Evolutionary conservation across 768 basidiomycete genomes (phyloP).

Genomic region (Clitopilus hobsonii): DNA sequence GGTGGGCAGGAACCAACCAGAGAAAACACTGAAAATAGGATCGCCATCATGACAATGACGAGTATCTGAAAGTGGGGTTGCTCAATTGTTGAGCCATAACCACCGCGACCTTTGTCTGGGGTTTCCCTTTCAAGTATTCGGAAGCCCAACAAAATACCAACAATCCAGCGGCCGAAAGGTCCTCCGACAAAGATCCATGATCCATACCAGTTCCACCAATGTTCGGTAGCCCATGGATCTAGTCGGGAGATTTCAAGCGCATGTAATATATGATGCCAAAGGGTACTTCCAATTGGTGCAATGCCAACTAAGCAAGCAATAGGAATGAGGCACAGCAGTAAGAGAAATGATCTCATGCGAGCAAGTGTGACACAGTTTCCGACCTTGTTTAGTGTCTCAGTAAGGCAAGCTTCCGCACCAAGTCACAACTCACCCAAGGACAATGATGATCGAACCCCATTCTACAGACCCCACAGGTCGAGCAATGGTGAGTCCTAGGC

Average conservation of each 20-base stretch:
- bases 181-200: constrained; percentile 42
- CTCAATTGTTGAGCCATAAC: constrained; percentile 25
- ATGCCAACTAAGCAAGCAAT: constrained; percentile 22
- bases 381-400: constrained; percentile 18
- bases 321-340: constrained; percentile 26
- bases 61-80: constrained; percentile 31
- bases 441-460: constrained; percentile 44
- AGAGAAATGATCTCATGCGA: constrained; percentile 32
- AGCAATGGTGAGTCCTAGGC: constrained; percentile 39
- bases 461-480: constrained; percentile 39
- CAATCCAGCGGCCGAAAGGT: constrained; percentile 35
- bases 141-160: constrained; percentile 33
- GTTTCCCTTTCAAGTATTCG: constrained; percentile 18
- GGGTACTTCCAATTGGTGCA: constrained; percentile 20
- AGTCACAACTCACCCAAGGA: constrained; percentile 32
- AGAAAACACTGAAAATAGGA: constrained; percentile 29
- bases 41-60: constrained; percentile 16
- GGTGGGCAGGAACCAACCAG: constrained; percentile 20
- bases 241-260: constrained; percentile 24
- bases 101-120: constrained; percentile 2
- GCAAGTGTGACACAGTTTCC: constrained; percentile 37
- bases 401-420: background rate
- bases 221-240: constrained; percentile 20
- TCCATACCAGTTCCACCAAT: constrained; percentile 40
- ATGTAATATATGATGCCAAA: constrained; percentile 21